Conservation (phyloP, 2,329 filamentous ascomycete species). For the Alternaria angustiovoidea region DNA sequence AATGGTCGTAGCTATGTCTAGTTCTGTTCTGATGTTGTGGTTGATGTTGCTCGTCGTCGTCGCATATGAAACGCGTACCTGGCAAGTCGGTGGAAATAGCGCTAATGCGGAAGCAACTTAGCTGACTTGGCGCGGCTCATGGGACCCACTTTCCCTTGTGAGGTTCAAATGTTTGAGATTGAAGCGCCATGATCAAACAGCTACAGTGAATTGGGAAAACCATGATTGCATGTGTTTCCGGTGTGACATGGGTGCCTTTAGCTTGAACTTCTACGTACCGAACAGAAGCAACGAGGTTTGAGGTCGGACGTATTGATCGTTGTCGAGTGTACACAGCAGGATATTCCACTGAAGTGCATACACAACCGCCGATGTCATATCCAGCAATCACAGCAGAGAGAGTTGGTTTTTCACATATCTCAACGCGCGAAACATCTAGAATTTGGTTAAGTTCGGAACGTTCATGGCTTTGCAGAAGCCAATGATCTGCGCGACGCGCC, state of each 20-base stretch:
- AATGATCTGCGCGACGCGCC: constrained; percentile 8
- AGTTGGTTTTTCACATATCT: background rate
- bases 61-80: constrained; percentile 30
- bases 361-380: background rate
- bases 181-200: background rate
- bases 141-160: constrained; percentile 28
- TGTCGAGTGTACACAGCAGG: background rate
- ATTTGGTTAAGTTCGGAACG: background rate
- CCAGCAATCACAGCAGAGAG: background rate
- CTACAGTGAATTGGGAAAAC: background rate
- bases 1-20: background rate
- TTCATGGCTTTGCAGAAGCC: background rate
- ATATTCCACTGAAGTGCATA: background rate
- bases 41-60: constrained; percentile 12
- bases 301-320: background rate
- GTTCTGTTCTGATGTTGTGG: constrained; percentile 15
- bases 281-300: background rate
- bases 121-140: constrained; percentile 4
- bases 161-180: constrained; percentile 1
- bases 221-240: no score
- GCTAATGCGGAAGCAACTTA: constrained; percentile 8
- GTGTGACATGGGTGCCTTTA: accelerated
- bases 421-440: background rate
- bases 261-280: background rate
- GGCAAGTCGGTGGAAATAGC: constrained; percentile 15